Evolutionary conservation across 495 filamentous ascomycete genomes (phyloP), one percentile per base, ranked within the genome.

Genomic region (Xylaria bambusicola): DNA sequence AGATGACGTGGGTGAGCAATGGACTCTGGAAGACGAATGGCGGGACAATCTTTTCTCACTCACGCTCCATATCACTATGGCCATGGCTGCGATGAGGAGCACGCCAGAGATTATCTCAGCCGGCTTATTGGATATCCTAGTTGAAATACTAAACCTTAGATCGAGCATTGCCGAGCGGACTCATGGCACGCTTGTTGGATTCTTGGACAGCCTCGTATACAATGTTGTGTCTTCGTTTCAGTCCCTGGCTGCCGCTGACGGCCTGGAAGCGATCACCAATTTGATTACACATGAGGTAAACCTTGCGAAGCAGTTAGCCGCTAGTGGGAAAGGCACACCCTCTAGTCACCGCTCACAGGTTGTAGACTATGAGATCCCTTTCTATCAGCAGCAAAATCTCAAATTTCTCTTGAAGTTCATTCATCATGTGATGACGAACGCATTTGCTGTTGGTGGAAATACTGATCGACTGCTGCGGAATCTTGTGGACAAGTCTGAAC

Each of bases 341-440:
- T 67, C 80, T n/a, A 80, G 86, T 21, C 89, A 88, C 74, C 90
- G 90, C 59, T 94, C 90, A 27, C 84, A 87, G 29, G 77, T 88
- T 20, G 88, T 92, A 17, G 95, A 99, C 71, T 99, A 97, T 67
- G 83, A 90, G 62, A 93, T 98, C 56, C 90, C 92, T 0, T 96
- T 88, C 69, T 89, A 90, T 68, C 89, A 94, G 59, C 94, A 98
- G 66, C 90, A 96, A 72, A 90, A 89, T 7, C 80, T 98, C 15
- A 92, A 93, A 60, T 93, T 89, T 85, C 81, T 97, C 46, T 91
- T 97, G 75, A 96, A 95, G 69, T 96, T 98, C 67, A 90, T 96
- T 65, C 91, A 94, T 63, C 93, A 97, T 71, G 86, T 97, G 78
- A 93, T 98, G 89, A 82, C 87, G 9, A 88, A 92, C 70, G 86